These are phyloP conservation scores for Annulohypoxylon stygium DNA, from an alignment of 495 filamentous ascomycete species.

Conservation along the genomic window DNA sequence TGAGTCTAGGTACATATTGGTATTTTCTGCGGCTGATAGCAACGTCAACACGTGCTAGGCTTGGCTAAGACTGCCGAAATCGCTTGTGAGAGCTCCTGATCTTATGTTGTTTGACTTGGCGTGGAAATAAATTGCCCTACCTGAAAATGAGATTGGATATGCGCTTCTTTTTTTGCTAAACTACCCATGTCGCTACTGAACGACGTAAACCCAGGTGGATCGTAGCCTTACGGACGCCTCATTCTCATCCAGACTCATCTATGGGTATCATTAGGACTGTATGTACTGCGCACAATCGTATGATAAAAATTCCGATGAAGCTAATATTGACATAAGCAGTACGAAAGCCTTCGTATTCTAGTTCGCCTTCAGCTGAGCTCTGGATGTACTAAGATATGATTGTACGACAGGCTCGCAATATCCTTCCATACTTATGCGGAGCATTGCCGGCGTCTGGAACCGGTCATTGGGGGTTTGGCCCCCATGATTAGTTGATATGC, in stretches of 20 bases:
- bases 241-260: slow-evolving; percentile 2
- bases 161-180: background rate
- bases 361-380: background rate
- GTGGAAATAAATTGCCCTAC: background rate
- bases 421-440: slow-evolving; percentile 21
- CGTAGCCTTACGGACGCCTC: slow-evolving; percentile 4
- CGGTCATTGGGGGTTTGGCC: slow-evolving; percentile 18
- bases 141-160: background rate
- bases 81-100: background rate
- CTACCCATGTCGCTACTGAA: background rate
- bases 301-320: background rate
- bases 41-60: slow-evolving; percentile 3
- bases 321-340: slow-evolving; percentile 1
- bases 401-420: slow-evolving; percentile 20
- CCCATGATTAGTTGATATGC: slow-evolving; percentile 24
- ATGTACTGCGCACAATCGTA: background rate
- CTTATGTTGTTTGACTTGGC: background rate
- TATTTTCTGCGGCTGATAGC: slow-evolving; percentile 22
- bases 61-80: slow-evolving; percentile 15
- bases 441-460: slow-evolving; percentile 4
- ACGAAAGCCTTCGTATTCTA: background rate
- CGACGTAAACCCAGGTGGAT: background rate
- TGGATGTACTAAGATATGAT: slow-evolving; percentile 2
- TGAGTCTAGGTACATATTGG: slow-evolving; percentile 2
- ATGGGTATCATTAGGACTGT: background rate